Conservation (phyloP, 345 rosid species). For the Streptanthus diversifolius region DNA sequence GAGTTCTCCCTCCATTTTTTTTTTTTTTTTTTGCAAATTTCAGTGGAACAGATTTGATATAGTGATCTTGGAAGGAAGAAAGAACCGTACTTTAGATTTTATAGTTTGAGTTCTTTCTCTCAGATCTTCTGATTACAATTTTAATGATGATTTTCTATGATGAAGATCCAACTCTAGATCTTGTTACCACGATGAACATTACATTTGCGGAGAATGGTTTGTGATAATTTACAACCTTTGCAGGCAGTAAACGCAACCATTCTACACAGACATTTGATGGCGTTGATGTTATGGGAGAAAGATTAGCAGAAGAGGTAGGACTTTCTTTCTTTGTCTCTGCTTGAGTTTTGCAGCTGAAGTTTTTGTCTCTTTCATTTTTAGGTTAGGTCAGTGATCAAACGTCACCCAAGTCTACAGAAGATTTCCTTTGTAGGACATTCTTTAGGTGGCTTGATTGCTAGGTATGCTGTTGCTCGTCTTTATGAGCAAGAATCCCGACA, state of each 20-base stretch:
- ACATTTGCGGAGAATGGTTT: neutral
- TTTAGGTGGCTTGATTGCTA: constrained; percentile 79
- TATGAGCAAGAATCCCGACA: constrained; percentile 38
- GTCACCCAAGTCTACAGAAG: constrained; percentile 52
- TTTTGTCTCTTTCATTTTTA: constrained; percentile 42
- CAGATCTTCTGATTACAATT: neutral
- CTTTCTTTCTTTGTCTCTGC: constrained; percentile 9
- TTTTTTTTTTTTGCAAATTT: no score
- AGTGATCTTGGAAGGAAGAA: neutral
- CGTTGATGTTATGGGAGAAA: constrained; percentile 83
- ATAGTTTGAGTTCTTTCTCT: neutral
- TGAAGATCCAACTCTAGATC: neutral
- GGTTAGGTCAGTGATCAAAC: constrained; percentile 58
- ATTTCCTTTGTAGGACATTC: constrained; percentile 86
- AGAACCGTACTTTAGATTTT: neutral
- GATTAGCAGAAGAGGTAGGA: constrained; percentile 80
- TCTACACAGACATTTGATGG: constrained; percentile 66
- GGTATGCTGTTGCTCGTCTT: constrained; percentile 82
- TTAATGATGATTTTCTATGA: neutral
- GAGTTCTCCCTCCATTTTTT: constrained; percentile 26
- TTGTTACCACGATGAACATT: neutral
- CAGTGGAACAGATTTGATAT: neutral
- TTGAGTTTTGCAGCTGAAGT: constrained; percentile 6
- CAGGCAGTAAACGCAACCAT: constrained; percentile 73
- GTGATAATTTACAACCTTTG: constrained; percentile 14